phyloP scores from a whole-genome alignment of 2,329 filamentous ascomycete genomes.

The Helotiales sp. region DNA sequence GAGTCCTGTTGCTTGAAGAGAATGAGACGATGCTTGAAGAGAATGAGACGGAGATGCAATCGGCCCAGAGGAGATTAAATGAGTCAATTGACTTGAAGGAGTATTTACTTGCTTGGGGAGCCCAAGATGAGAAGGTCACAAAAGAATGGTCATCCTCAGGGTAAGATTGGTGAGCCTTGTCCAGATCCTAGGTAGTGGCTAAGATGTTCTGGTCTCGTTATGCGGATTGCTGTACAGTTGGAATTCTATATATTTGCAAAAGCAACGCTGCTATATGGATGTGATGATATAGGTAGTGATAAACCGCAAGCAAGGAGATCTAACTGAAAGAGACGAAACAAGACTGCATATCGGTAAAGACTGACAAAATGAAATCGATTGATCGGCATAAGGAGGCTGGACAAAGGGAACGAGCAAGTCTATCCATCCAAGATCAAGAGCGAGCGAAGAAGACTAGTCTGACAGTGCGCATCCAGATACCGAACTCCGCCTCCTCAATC shows the following conservation, averaged over 20 bases:
- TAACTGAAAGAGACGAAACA: too few species aligned
- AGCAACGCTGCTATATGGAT: too few species aligned
- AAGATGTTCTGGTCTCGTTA: slow-evolving; percentile 1
- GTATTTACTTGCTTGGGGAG: slow-evolving; percentile 10
- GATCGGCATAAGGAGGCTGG: too few species aligned
- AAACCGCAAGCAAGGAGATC: too few species aligned
- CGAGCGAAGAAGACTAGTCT: not conserved
- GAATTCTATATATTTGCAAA: too few species aligned
- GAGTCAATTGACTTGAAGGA: slow-evolving; percentile 9
- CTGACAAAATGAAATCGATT: too few species aligned
- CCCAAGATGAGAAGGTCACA: slow-evolving; percentile 17
- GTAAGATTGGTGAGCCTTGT: slow-evolving; percentile 5
- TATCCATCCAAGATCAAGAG: not conserved
- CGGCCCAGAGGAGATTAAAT: slow-evolving; percentile 2
- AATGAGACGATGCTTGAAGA: too few species aligned
- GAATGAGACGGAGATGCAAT: not conserved
- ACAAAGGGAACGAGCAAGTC: not conserved
- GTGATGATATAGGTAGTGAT: too few species aligned
- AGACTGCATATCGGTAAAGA: too few species aligned
- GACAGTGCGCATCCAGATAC: not conserved
- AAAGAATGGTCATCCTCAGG: slow-evolving; percentile 8
- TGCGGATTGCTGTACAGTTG: too few species aligned
- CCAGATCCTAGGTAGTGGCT: not conserved
- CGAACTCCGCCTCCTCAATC: not conserved
- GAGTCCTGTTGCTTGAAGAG: not conserved